These are phyloP conservation scores for Puccinia polysora DNA, from an alignment of 1,284 basidiomycete species.

Conservation along the genomic window DNA sequence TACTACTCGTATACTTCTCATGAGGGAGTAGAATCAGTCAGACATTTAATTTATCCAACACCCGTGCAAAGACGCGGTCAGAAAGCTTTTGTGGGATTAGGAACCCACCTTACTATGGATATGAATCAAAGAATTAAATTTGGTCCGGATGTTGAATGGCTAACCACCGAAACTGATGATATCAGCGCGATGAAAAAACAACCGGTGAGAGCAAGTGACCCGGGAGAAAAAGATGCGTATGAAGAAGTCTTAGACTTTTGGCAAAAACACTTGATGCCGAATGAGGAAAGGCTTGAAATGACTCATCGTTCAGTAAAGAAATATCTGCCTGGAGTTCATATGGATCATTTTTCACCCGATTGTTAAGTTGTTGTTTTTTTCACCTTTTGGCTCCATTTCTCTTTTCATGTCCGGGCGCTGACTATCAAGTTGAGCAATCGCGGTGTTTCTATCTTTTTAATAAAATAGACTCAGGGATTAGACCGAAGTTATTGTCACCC, in stretches of 20 bases:
- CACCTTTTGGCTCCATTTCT: not conserved
- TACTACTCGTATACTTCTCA: slow-evolving; percentile 59
- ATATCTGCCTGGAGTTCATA: slow-evolving; percentile 30
- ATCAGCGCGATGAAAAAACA: not conserved
- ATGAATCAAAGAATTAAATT: slow-evolving; percentile 81
- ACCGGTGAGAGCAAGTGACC: not conserved
- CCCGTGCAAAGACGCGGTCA: slow-evolving; percentile 55
- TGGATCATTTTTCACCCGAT: slow-evolving; percentile 27
- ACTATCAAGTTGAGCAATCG: too few relatives aligned
- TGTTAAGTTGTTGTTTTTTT: slow-evolving; percentile 32
- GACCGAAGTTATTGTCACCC: slow-evolving; percentile 18
- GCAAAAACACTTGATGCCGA: slow-evolving; percentile 18
- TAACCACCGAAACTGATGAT: slow-evolving; percentile 56
- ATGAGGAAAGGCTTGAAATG: slow-evolving; percentile 23
- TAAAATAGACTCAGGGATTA: slow-evolving; percentile 40
- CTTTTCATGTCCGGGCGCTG: too few relatives aligned
- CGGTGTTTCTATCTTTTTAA: too few relatives aligned
- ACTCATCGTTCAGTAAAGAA: slow-evolving; percentile 20
- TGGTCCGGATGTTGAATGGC: slow-evolving; percentile 88
- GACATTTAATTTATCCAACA: slow-evolving; percentile 80
- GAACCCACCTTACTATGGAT: slow-evolving; percentile 81
- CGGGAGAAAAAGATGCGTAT: not conserved
- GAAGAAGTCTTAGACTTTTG: slow-evolving; percentile 39
- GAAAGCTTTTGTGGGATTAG: slow-evolving; percentile 61
- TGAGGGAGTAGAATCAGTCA: slow-evolving; percentile 61